These are phyloP conservation scores for Eragrostis nindensis DNA, from an alignment of 176 grass and related monocot genomes.

Conservation along the genomic window DNA sequence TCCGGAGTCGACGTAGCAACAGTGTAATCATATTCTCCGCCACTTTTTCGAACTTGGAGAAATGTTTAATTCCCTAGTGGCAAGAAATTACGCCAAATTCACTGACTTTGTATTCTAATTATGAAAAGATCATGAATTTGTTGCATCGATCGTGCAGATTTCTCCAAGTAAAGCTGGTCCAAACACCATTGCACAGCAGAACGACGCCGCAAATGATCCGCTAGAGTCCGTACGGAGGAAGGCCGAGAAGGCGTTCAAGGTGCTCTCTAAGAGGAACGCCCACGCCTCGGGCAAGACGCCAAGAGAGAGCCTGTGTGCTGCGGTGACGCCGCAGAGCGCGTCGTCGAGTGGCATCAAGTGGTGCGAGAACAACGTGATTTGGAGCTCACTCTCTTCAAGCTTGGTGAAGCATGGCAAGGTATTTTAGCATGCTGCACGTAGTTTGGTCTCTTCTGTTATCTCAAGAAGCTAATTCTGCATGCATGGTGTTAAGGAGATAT, in stretches of 20 bases:
- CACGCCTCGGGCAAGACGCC: conserved; percentile 37
- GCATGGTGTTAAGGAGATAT: background rate
- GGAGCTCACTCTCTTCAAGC: conserved; percentile 62
- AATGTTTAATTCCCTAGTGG: background rate
- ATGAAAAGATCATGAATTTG: background rate
- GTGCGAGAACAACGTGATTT: conserved; percentile 58
- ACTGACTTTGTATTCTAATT: background rate
- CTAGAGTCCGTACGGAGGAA: conserved; percentile 53
- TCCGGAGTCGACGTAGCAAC: conserved; percentile 50
- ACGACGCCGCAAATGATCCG: conserved; percentile 39
- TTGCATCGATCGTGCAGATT: conserved; percentile 47
- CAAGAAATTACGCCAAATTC: background rate
- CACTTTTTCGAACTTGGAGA: conserved; percentile 11
- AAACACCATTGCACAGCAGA: background rate
- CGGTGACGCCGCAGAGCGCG: conserved; percentile 11
- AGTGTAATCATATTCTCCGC: conserved; percentile 50
- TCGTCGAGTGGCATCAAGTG: conserved; percentile 50
- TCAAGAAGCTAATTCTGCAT: background rate
- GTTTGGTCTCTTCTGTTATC: background rate
- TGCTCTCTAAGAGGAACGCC: conserved; percentile 53
- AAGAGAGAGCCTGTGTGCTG: conserved; percentile 44
- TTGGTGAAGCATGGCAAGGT: conserved; percentile 77
- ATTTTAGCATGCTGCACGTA: conserved; percentile 3
- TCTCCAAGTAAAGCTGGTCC: conserved; percentile 58
- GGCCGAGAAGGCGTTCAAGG: conserved; percentile 72